Base-by-base conservation (phyloP, 1,284 basidiomycete genomes). In the Inonotus obliquus region DNA sequence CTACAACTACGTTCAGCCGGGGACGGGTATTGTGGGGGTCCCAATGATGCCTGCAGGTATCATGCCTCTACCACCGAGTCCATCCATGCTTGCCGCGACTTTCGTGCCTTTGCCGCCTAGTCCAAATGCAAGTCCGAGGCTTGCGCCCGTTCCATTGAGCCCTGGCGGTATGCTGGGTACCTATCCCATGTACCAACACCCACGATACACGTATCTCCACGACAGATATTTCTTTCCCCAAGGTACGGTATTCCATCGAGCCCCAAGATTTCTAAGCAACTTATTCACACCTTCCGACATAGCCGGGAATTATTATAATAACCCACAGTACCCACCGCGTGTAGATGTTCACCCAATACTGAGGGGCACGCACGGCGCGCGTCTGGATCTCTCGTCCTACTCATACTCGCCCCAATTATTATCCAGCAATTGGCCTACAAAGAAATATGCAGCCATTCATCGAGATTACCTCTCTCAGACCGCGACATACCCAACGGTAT, bases 1-100 rank as follows among this genome's bases (percentile, higher is more conserved):
- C 59, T 61, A 53, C 59, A 64, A 64, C 41, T 58, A 61, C 41
- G 47, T 57, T 25, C 62, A 61, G 29, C 62, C 58, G 10, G 54
- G 54, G 17, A 52, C 56, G 7, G 55, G 55, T 21, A 55, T 54
- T 21, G 41, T 60, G 23, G 62, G 62, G n/a, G 53, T 60, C 38
- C 63, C 63, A 1, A 59, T 59, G 63, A 27, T 64, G 21, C 59
- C 63, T 21, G 41, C 63, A 9, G 47, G 59, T 6, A 49, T 61
- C 37, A 25, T 64, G 10, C 63, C 63, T n/a, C 63, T 64, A 21
- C 63, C 63, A 32, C 63, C 63, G 25, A 61, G 60, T 44, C 63
- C 63, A 21, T 61, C 63, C 11, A 48, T 61, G 44, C 51, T 61
- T 14, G 19, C 58, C 21, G 63, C 59, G 32, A 44, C 49, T 11